These are phyloP conservation scores for Globisporangium okanoganense DNA, from an alignment of 352 stramenopile species.

Conservation along the genomic window DNA sequence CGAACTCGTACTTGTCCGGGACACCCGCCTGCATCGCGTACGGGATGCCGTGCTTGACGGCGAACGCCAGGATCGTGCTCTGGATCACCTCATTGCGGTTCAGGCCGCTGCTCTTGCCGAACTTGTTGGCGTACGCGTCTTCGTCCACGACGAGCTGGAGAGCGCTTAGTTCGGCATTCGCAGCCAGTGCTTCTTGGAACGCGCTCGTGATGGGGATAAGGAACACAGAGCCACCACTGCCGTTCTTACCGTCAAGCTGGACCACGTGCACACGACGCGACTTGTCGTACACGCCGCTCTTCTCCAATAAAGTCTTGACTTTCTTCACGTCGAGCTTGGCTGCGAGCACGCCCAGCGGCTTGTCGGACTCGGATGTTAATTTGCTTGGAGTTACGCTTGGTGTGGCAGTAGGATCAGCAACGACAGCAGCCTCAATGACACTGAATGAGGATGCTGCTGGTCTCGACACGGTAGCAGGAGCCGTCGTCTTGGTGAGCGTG, in stretches of 20 bases:
- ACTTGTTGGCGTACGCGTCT: constrained; percentile 73
- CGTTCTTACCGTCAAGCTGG: constrained; percentile 8
- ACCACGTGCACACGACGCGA: constrained; percentile 60
- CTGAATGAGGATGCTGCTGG: not conserved
- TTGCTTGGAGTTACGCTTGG: not conserved
- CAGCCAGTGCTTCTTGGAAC: constrained; percentile 27
- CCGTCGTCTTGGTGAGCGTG: constrained; percentile 18
- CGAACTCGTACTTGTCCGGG: constrained; percentile 76
- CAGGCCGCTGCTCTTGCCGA: constrained; percentile 58
- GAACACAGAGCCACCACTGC: constrained; percentile 29
- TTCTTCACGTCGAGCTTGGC: constrained; percentile 72
- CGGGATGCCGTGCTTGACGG: constrained; percentile 40
- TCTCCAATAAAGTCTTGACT: constrained; percentile 75
- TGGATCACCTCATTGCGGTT: constrained; percentile 76
- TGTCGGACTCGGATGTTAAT: constrained; percentile 3
- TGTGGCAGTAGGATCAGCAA: not conserved
- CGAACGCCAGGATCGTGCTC: constrained; percentile 49
- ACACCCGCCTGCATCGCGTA: constrained; percentile 28
- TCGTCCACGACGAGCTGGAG: constrained; percentile 47
- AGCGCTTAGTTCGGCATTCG: constrained; percentile 25
- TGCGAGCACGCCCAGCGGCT: constrained; percentile 38
- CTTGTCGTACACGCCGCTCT: constrained; percentile 69
- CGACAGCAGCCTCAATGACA: not conserved
- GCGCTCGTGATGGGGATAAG: constrained; percentile 50
- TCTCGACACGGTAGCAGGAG: not conserved